Evolutionary conservation across 345 rosid species (phyloP).

Genomic region (Leavenworthia alabamica): DNA sequence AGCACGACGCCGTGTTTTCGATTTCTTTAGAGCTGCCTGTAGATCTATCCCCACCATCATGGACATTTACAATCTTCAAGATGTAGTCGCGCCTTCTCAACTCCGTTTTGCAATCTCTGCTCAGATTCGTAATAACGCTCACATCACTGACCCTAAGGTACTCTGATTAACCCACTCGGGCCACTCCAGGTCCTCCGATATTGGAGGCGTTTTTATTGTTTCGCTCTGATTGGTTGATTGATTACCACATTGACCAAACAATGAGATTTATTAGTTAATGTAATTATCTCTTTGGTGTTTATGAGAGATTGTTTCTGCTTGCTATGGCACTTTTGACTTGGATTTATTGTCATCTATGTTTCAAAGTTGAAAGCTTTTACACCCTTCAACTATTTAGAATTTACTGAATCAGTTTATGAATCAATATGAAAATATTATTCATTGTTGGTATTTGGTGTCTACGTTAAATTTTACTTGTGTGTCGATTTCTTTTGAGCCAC

Average conservation of each 20-base stretch:
- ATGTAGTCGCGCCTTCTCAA: slow-evolving; percentile 63
- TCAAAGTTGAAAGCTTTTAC: slow-evolving; percentile 3
- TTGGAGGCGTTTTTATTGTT: not conserved
- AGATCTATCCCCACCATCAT: slow-evolving; percentile 70
- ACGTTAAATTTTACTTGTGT: not conserved
- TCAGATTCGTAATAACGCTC: slow-evolving; percentile 74
- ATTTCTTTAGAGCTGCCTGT: slow-evolving; percentile 76
- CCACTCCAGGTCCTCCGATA: not conserved
- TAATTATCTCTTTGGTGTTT: not conserved
- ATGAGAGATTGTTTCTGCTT: not conserved
- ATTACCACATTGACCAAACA: not conserved
- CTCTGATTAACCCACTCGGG: not conserved
- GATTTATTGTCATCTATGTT: not conserved
- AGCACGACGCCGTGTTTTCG: slow-evolving; percentile 67
- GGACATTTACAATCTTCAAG: slow-evolving; percentile 88
- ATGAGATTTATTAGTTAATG: not conserved
- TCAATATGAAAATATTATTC: not conserved
- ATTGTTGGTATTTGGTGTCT: not conserved
- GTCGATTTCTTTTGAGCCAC: not conserved
- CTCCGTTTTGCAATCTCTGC: slow-evolving; percentile 80
- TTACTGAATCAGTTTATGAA: not conserved
- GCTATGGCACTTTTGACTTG: not conserved
- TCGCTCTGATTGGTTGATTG: not conserved
- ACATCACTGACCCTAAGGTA: slow-evolving; percentile 81
- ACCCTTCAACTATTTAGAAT: not conserved